phyloP scores from a whole-genome alignment of 2,329 filamentous ascomycete species.

The Exophiala spinifera region DNA sequence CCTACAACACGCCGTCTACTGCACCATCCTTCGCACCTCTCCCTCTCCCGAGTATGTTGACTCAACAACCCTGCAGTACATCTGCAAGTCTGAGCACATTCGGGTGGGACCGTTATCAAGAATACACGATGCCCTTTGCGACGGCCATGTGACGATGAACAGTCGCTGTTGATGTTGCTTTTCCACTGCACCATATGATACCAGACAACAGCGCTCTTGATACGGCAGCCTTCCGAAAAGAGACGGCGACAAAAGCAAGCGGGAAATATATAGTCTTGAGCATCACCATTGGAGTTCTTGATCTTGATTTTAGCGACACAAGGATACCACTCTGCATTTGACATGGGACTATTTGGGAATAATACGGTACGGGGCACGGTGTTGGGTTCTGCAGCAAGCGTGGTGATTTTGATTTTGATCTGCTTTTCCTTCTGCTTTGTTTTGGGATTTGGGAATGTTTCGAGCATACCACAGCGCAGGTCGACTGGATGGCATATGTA shows the following conservation, averaged over 20 bases:
- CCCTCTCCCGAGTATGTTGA: conserved; percentile 81
- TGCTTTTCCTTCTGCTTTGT: conserved; percentile 13
- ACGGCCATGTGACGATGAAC: conserved; percentile 77
- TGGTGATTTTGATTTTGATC: conserved; percentile 39
- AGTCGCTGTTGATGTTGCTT: conserved; percentile 44
- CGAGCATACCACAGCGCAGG: conserved; percentile 37
- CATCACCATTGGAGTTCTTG: conserved; percentile 29
- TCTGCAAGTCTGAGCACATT: conserved; percentile 73
- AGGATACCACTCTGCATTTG: conserved; percentile 42
- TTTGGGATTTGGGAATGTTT: conserved; percentile 18
- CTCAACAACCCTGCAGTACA: conserved; percentile 77
- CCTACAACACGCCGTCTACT: conserved; percentile 56
- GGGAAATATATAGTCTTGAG: conserved; percentile 39
- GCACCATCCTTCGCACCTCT: conserved; percentile 60
- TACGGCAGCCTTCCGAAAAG: neutral
- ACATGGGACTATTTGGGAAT: conserved; percentile 31
- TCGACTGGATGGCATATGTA: conserved; percentile 43
- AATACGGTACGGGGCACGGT: conserved; percentile 34
- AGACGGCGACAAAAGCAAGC: conserved; percentile 25
- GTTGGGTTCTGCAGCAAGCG: conserved; percentile 51
- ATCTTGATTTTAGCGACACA: conserved; percentile 45
- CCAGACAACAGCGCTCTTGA: conserved; percentile 3
- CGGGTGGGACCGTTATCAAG: conserved; percentile 81
- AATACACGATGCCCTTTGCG: conserved; percentile 68
- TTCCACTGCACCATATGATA: conserved; percentile 46